These are phyloP conservation scores for Colletotrichum tofieldiae DNA, from an alignment of 2,329 filamentous ascomycete species.

Conservation along the genomic window DNA sequence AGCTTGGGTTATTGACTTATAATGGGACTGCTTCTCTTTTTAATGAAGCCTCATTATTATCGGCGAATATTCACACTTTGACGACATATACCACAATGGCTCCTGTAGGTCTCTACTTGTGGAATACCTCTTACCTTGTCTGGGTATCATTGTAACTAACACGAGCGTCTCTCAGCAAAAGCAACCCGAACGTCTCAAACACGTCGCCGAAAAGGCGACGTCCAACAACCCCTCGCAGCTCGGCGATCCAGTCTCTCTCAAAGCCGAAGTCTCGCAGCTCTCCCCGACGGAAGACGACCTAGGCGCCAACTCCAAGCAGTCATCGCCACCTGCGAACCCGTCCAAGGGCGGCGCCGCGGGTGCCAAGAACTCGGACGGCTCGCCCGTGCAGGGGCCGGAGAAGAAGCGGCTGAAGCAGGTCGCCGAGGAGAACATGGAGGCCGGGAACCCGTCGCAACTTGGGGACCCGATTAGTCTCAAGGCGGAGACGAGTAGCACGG, in stretches of 20 bases:
- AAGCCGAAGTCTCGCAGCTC: constrained; percentile 52
- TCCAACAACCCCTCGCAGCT: constrained; percentile 55
- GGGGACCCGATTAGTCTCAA: constrained; percentile 59
- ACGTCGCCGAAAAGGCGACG: constrained; percentile 39
- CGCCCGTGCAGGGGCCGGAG: constrained; percentile 32
- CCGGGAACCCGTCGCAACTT: constrained; percentile 55
- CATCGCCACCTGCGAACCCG: neutral
- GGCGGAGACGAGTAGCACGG: constrained; percentile 53
- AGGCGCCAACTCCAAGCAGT: neutral
- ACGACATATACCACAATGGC: constrained; percentile 20
- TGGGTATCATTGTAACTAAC: neutral
- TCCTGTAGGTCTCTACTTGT: constrained; percentile 13
- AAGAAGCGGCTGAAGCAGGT: constrained; percentile 42
- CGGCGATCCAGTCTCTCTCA: constrained; percentile 58
- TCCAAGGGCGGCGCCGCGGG: constrained; percentile 4
- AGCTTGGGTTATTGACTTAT: neutral
- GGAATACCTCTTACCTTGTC: neutral
- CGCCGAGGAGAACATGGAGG: constrained; percentile 47
- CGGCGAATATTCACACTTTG: neutral
- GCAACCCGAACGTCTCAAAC: constrained; percentile 40
- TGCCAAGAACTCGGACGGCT: constrained; percentile 41
- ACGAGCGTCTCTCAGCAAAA: constrained; percentile 2
- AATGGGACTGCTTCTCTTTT: neutral
- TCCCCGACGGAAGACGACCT: constrained; percentile 37
- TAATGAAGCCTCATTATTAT: too few species aligned